Conservation (phyloP, 495 filamentous ascomycete genomes). For the Recurvomyces mirabilis region DNA sequence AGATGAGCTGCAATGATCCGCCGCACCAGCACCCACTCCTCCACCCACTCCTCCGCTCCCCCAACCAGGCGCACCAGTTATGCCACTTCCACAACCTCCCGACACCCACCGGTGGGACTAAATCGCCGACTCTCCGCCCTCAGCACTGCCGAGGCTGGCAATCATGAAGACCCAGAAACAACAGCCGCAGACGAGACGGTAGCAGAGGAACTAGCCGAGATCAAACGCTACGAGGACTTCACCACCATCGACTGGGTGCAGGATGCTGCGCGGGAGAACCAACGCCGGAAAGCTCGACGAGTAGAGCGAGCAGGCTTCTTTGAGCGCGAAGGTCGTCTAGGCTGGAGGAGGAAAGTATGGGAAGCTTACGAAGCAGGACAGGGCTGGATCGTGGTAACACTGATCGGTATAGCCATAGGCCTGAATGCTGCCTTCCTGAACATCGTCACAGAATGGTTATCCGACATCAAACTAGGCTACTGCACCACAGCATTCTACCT, state of each 20-base stretch:
- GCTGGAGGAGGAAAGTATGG: conserved; percentile 71
- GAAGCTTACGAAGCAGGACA: conserved; percentile 94
- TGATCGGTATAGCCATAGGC: conserved; percentile 87
- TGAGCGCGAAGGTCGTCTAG: conserved; percentile 55
- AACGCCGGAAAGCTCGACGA: conserved; percentile 62
- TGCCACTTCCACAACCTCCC: conserved; percentile 34
- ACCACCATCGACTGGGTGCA: conserved; percentile 99
- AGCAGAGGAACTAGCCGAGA: conserved; percentile 91
- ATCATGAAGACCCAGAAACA: conserved; percentile 35
- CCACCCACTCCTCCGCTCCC: conserved; percentile 11
- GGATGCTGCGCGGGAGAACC: conserved; percentile 84
- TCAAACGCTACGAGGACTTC: conserved; percentile 96
- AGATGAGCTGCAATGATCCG: conserved; percentile 32
- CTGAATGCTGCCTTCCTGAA: conserved; percentile 88
- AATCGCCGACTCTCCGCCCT: conserved; percentile 59
- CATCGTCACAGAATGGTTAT: conserved; percentile 93
- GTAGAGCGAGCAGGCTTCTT: conserved; percentile 66
- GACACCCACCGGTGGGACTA: conserved; percentile 39
- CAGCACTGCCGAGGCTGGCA: conserved; percentile 50
- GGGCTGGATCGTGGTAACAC: conserved; percentile 93
- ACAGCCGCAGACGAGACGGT: conserved; percentile 42
- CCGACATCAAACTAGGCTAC: conserved; percentile 88
- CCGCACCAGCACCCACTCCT: conserved; percentile 26
- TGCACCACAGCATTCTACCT: conserved; percentile 94
- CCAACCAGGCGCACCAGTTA: conserved; percentile 31